Base-by-base conservation (phyloP, 495 filamentous ascomycete species). In the Friedmanniomyces endolithicus region DNA sequence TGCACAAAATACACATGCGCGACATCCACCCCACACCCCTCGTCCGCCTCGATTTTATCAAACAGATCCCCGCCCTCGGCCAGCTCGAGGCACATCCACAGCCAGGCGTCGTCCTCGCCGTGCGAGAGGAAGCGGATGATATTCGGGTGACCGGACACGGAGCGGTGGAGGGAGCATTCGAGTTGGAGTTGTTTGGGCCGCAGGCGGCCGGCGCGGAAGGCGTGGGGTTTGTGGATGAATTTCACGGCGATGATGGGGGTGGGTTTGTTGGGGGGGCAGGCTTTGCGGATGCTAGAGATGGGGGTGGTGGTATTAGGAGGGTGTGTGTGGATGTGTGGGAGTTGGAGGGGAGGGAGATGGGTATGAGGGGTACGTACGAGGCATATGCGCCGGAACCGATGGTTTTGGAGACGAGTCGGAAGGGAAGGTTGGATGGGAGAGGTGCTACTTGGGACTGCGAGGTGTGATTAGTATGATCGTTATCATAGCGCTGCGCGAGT, bases 31-130 rank as follows among this genome's bases (percentile, higher is more conserved):
- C 80, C 77, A 11, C 96, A 86, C 52, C 94, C 92, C 27, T 88
- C 85, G 68, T 98, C 92, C 2, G 92, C 88, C 68, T 98, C 92
- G 64, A 98, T 96, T 73, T 98, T 98, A 78, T 98, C 92, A 72
- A 99, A 99, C 12, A 99, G 78, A 67, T 99, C 92, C 14, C 92
- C 92, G 40, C 92, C 92, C 58, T 90, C 87, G 41, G 92, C 92
- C 62, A 87, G 82, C 67, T 99, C 92, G 89, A 99, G 96, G 14
- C 88, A 89, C 63, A 99, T 94, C 90, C 90, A 99, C 61, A 82
- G 77, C 94, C 94, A 99, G n/a, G 82, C 70, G 1, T 73, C 66
- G 65, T 99, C 90, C 67, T 96, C 88, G 49, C 87, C 92, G 2
- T 80, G 83, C 31, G 82, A 80, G 61, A 90, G 90, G 75, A 87